These are phyloP conservation scores for Musa itinerans DNA, from an alignment of 176 grass and related monocot genomes.

Conservation along the genomic window DNA sequence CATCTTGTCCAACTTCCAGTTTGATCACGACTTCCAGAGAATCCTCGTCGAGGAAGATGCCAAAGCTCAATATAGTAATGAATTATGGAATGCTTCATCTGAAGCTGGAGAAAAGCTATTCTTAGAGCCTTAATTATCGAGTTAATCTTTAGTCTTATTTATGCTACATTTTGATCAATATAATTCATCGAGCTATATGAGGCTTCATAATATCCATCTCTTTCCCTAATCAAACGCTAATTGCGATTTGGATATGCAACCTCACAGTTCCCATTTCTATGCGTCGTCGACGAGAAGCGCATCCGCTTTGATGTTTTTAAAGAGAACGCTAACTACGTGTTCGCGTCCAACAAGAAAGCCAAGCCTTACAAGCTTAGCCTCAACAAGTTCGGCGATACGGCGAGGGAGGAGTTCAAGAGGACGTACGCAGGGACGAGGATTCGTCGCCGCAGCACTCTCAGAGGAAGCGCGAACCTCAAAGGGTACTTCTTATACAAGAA, in stretches of 20 bases:
- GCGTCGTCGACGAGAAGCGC: not conserved
- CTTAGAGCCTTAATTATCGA: too few relatives aligned
- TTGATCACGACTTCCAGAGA: slow-evolving; percentile 71
- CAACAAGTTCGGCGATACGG: slow-evolving; percentile 34
- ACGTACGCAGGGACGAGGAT: slow-evolving; percentile 39
- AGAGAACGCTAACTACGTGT: slow-evolving; percentile 55
- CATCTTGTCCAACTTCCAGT: slow-evolving; percentile 20
- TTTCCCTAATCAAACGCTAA: too few relatives aligned
- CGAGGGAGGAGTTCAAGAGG: slow-evolving; percentile 8
- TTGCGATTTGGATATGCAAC: too few relatives aligned
- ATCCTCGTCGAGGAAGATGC: slow-evolving; percentile 80
- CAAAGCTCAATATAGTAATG: slow-evolving; percentile 20
- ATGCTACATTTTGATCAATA: too few relatives aligned
- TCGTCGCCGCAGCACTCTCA: slow-evolving; percentile 10
- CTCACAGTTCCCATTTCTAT: too few relatives aligned
- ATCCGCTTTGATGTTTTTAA: slow-evolving; percentile 58
- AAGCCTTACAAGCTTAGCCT: slow-evolving; percentile 29
- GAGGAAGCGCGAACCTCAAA: not conserved
- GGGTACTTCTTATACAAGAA: slow-evolving; percentile 32
- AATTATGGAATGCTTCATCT: slow-evolving; percentile 59
- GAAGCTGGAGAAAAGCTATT: slow-evolving; percentile 50
- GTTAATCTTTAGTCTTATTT: too few relatives aligned
- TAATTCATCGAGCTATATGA: too few relatives aligned
- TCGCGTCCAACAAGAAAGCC: slow-evolving; percentile 45
- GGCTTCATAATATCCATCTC: too few relatives aligned